phyloP scores from a whole-genome alignment of 1,284 basidiomycete genomes.

The Sporisorium graminicola region DNA sequence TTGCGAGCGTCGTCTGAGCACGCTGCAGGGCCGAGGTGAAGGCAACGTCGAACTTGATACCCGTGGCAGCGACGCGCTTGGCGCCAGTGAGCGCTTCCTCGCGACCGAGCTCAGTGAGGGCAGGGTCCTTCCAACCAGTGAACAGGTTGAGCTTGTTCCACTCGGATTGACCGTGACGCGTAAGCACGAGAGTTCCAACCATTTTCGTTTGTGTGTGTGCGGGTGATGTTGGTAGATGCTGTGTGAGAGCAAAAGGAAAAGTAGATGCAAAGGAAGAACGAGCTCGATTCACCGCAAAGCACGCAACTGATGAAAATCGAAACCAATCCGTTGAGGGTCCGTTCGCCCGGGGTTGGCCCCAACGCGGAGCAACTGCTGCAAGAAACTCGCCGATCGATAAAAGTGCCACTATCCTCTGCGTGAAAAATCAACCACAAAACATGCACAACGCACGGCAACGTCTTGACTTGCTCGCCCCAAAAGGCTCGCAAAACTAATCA shows the following conservation, averaged over 20 bases:
- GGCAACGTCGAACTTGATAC: slow-evolving; percentile 69
- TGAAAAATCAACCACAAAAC: background rate
- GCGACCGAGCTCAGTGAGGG: slow-evolving; percentile 66
- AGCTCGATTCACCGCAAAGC: background rate
- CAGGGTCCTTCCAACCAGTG: slow-evolving; percentile 70
- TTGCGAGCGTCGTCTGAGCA: slow-evolving; percentile 71
- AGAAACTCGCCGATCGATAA: slow-evolving; percentile 2
- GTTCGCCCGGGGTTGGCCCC: slow-evolving; percentile 7
- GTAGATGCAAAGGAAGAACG: background rate
- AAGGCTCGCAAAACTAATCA: background rate
- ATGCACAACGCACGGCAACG: background rate
- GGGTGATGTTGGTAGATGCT: background rate
- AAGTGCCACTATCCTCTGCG: background rate
- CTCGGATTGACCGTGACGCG: slow-evolving; percentile 69
- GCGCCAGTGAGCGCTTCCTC: slow-evolving; percentile 68
- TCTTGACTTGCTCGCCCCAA: background rate
- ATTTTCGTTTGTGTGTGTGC: slow-evolving; percentile 16
- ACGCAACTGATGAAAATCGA: background rate
- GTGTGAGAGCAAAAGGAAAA: background rate
- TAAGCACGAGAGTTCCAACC: slow-evolving; percentile 67
- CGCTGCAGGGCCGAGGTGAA: slow-evolving; percentile 71
- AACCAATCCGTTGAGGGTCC: background rate
- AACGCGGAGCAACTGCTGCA: slow-evolving; percentile 1
- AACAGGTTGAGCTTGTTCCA: slow-evolving; percentile 70
- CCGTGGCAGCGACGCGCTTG: slow-evolving; percentile 66